phyloP scores from a whole-genome alignment of 257 asterid species.

The Asclepias syriaca region DNA sequence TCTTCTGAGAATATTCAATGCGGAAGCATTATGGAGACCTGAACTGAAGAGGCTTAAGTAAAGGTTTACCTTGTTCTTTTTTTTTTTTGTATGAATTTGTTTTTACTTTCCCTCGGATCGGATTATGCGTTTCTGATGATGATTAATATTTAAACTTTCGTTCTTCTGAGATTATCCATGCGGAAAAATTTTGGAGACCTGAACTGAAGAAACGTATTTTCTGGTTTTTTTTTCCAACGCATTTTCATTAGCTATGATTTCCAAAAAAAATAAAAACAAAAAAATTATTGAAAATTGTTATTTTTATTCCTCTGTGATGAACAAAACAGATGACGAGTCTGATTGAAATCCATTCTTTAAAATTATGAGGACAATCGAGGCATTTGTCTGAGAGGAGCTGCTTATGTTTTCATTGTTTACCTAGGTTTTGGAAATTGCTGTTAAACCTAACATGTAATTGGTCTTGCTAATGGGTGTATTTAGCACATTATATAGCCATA shows the following conservation, averaged over 20 bases:
- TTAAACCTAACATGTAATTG: too few relatives aligned
- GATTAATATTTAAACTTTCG: slow-evolving; percentile 21
- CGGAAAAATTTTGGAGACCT: slow-evolving; percentile 25
- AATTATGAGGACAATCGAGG: slow-evolving; percentile 16
- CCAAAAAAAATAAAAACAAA: too few relatives aligned
- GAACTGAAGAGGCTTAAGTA: slow-evolving; percentile 22
- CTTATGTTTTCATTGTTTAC: background rate
- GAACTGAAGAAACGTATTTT: slow-evolving; percentile 14
- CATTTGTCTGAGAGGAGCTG: slow-evolving; percentile 23
- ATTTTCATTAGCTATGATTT: background rate
- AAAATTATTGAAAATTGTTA: background rate
- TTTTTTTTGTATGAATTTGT: too few relatives aligned
- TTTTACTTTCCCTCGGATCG: background rate
- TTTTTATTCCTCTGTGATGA: slow-evolving; percentile 15
- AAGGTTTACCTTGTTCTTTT: background rate
- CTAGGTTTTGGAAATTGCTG: background rate
- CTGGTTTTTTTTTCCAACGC: too few relatives aligned
- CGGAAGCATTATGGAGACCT: slow-evolving; percentile 23
- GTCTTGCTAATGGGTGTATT: background rate
- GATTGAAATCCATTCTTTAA: slow-evolving; percentile 21
- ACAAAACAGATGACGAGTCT: slow-evolving; percentile 23
- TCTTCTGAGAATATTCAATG: slow-evolving; percentile 20
- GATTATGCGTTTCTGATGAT: slow-evolving; percentile 16
- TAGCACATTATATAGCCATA: background rate
- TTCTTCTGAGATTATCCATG: slow-evolving; percentile 20